These are phyloP conservation scores for Posidonia oceanica DNA, from an alignment of 116 monocot species.

Conservation along the genomic window DNA sequence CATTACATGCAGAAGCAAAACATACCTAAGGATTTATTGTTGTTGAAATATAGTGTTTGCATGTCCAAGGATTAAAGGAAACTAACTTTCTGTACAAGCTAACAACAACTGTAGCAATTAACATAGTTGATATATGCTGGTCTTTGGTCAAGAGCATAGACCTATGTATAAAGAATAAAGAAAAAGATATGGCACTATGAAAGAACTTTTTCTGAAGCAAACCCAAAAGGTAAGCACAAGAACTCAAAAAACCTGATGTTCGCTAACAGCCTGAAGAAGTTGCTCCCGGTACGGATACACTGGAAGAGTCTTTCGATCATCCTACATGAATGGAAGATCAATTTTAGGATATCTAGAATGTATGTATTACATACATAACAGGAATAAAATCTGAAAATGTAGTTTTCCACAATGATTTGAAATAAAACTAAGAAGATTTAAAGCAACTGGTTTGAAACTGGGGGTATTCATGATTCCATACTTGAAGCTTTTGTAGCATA, in stretches of 20 bases:
- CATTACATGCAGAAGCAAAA: too few relatives aligned
- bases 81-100: too few relatives aligned
- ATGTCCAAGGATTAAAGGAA: too few relatives aligned
- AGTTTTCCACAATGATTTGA: neutral
- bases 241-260: constrained; percentile 58
- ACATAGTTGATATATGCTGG: too few relatives aligned
- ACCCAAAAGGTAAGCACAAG: neutral
- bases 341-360: neutral
- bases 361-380: neutral
- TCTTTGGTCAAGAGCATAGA: too few relatives aligned
- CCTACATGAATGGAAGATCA: constrained; percentile 27
- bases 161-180: too few relatives aligned
- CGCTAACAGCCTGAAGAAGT: constrained; percentile 67
- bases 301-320: constrained; percentile 80
- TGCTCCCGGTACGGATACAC: constrained; percentile 81
- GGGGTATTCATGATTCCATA: constrained; percentile 3
- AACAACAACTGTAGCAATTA: too few relatives aligned
- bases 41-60: too few relatives aligned
- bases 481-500: constrained; percentile 45
- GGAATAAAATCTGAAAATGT: too few relatives aligned
- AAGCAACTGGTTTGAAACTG: neutral
- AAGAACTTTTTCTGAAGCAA: too few relatives aligned
- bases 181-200: too few relatives aligned
- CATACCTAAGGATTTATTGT: too few relatives aligned
- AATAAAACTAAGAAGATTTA: neutral